A percentile compares a stretch with the other conserved stretches of the same genome.
Evolutionary conservation across 1,284 basidiomycete species (phyloP).

Genomic region (Albatrellus sp.): DNA sequence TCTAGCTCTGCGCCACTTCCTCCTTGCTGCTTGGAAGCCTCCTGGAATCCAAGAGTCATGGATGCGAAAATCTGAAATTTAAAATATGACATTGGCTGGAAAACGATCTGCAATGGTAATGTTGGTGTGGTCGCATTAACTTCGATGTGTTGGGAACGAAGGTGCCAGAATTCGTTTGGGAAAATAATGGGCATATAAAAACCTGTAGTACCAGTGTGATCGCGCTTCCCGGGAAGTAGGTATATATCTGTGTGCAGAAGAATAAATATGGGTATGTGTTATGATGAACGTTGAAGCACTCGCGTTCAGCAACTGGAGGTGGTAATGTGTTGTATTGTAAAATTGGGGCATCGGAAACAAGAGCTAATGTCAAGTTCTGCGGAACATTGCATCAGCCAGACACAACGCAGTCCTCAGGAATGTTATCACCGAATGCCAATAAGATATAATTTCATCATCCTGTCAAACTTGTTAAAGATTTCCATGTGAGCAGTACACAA

Average conservation of each 20-base stretch:
- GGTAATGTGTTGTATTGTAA: constrained; percentile 52
- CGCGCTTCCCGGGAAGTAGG: constrained; percentile 42
- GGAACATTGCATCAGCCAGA: background rate
- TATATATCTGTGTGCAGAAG: constrained; percentile 36
- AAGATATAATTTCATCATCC: constrained; percentile 55
- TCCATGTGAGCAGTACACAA: no score
- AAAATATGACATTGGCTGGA: constrained; percentile 77
- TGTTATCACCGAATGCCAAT: constrained; percentile 64
- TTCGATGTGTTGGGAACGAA: constrained; percentile 68
- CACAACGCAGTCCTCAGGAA: constrained; percentile 4
- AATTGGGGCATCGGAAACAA: constrained; percentile 59
- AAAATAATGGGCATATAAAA: constrained; percentile 84
- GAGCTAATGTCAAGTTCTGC: constrained; percentile 80
- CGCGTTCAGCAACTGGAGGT: constrained; percentile 51
- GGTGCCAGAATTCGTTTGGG: constrained; percentile 92
- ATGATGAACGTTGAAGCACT: constrained; percentile 15
- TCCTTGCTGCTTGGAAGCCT: constrained; percentile 67
- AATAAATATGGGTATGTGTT: background rate
- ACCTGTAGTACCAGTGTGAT: constrained; percentile 46
- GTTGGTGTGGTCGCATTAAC: constrained; percentile 66
- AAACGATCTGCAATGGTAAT: constrained; percentile 71
- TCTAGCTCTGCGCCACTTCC: constrained; percentile 67
- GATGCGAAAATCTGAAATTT: constrained; percentile 79
- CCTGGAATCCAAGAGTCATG: constrained; percentile 74
- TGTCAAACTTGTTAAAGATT: constrained; percentile 13